Evolutionary conservation across 2,329 filamentous ascomycete species (phyloP), one percentile per base, ranked within the genome.

Genomic region (Trichoderma afroharzianum): DNA sequence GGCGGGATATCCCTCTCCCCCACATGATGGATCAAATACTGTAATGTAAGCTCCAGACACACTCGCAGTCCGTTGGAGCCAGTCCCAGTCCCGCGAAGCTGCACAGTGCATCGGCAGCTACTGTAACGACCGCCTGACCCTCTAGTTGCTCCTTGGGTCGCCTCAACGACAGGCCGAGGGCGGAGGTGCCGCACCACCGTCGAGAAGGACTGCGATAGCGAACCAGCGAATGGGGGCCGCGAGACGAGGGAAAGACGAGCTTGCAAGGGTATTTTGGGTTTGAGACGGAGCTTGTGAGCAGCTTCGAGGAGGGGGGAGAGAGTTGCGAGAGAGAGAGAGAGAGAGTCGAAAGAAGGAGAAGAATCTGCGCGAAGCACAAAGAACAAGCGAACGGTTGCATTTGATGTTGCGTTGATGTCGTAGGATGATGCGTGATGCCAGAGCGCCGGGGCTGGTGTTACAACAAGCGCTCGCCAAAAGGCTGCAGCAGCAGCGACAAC

Each of bases 91-190:
- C 63, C 61, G 70, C 63, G 58, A 63, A 21, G 63, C 47, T 66
- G 71, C 71, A 69, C 71, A 69, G 71, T 72, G 71, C 61, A 66
- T 63, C 66, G 58, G 61, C 68, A 70, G 68, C 68, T 57, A n/a
- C n/a, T n/a, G n/a, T n/a, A 55, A n/a, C 58, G 70, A 62, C 66
- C 64, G 64, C 66, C 66, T 72, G 64, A 69, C 53, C 59, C 59
- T 62, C 70, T 36, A 50, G 63, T 61, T 32, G 63, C 62, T 36
- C 36, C 62, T 68, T 63, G 57, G 55, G 55, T 66, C 63, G 47
- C 39, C 58, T 50, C 32, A 28, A 70, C 68, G 53, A 64, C 28
- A 62, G 57, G 18, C 43, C 59, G 62, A 39, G 26, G 69, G 69
- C 61, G 68, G 68, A 66, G 68, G 59, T 47, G 67, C 67, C 32